A percentile compares a stretch with the other conserved stretches of the same genome.
phyloP scores from a whole-genome alignment of 2,329 filamentous ascomycete genomes.

The Neurospora sp. region DNA sequence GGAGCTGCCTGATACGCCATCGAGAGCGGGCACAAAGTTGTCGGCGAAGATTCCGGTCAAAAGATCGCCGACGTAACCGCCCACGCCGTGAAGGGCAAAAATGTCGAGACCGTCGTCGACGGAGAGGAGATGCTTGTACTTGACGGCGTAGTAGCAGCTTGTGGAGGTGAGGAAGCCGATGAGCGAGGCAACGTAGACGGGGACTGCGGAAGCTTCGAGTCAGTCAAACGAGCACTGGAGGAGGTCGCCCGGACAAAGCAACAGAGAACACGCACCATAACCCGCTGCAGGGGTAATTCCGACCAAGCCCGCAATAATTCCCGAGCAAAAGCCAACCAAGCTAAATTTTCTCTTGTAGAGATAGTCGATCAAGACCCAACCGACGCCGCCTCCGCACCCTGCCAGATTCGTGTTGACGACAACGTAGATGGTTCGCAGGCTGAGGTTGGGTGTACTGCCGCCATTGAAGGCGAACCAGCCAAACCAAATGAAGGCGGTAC shows the following conservation, averaged over 20 bases:
- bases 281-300: constrained; percentile 50
- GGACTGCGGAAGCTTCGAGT: constrained; percentile 20
- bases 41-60: constrained; percentile 47
- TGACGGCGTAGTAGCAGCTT: constrained; percentile 36
- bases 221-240: neutral
- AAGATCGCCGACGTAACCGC: constrained; percentile 47
- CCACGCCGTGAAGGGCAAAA: constrained; percentile 49
- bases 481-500: constrained; percentile 57
- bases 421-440: constrained; percentile 42
- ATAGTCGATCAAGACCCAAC: constrained; percentile 44
- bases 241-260: neutral
- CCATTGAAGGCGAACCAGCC: constrained; percentile 49
- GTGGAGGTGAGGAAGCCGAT: constrained; percentile 42
- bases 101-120: constrained; percentile 52
- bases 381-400: constrained; percentile 42
- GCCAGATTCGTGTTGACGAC: constrained; percentile 51
- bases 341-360: constrained; percentile 37
- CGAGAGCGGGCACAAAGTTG: constrained; percentile 22
- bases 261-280: constrained; percentile 24
- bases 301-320: constrained; percentile 46
- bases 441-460: constrained; percentile 39
- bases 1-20: constrained; percentile 34
- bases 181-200: constrained; percentile 39
- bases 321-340: constrained; percentile 41
- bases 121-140: constrained; percentile 40